Base-by-base conservation (phyloP, 257 asterid genomes). In the Solanum tacnaense region DNA sequence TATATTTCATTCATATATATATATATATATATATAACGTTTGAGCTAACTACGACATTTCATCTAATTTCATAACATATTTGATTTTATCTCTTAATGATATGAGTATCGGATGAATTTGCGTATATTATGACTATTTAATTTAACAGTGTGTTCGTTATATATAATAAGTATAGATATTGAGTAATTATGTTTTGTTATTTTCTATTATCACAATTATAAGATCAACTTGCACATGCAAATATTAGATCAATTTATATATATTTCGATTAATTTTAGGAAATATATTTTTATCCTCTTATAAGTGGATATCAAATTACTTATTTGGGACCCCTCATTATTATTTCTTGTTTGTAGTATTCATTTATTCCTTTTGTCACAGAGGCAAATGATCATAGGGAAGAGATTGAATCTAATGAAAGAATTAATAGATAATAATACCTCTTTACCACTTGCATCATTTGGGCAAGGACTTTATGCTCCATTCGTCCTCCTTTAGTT, bases 401-500 rank as follows among this genome's bases (percentile, higher is more conserved):
- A 74, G 56, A 11, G 32, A 36, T 74, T 74, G 29, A 2, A 74
- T 74, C 49, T 41, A 21, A 9, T 36, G 10, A 4, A 75, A 36
- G 56, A 75, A 21, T 36, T 35, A 75, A 23, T 36, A 35, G 1
- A 2, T 31, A 73, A 21, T 75, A 25, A 7, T 18, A n/a, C 84
- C 7, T 76, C 60, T 38, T 39, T 52, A 76, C 58, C 35, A 39
- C n/a, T 76, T 76, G 84, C 84, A 76, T n/a, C 84, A 76, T 9
- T 23, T 60, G 15, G 29, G 3, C 27, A 60, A 23, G 1, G 70
- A 60, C 7, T 60, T 52, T 6, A 52, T 6, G 0, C 21, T 5
- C 0, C 3, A 0, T 0, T 0, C 7, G 8, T 5, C 0, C 1
- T 13, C 0, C 5, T 49, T 49, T 15, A 0, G 7, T 49, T 49